Evolutionary conservation across 495 filamentous ascomycete genomes (phyloP), one percentile per base, ranked within the genome.

Genomic region (Niebla homalea): DNA sequence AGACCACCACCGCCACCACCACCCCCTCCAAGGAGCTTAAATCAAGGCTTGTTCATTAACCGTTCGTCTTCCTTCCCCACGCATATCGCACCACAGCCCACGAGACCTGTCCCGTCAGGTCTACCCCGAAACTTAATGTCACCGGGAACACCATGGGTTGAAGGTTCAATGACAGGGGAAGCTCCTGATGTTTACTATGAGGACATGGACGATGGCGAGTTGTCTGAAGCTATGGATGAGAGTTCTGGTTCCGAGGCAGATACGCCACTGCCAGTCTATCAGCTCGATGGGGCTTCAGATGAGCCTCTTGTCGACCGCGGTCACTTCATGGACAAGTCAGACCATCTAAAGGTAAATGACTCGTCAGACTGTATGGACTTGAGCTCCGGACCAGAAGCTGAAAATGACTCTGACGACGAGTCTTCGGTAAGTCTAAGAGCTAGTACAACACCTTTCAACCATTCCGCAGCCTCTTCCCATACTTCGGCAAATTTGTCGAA

Each of bases 381-480:
- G 21, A 50, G 36, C 47, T 44, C 37, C n/a, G 39, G 36, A 23
- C 12, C 42, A 18, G 43, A 49, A n/a, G 32, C 21, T 22, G 52
- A 43, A 20, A 21, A 56, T 43, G n/a, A 22, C 29, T 20, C 18
- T 19, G 53, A 44, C 16, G 46, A 60, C 47, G 52, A 36, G 12
- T 50, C 53, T 38, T 58, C 58, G 11, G 43, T 41, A 25, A 57
- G 49, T 38, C 57, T 39, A 47, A 52, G 50, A 22, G 49, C 43
- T 48, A 57, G 56, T 26, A 58, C 48, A 35, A 56, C 50, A 15
- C 50, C 56, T 21, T 58, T 57, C n/a, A 55, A 57, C 32, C 29
- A 42, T 8, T 58, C 58, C 18, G 58, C 44, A 21, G 39, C 52
- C 11, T 58, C 56, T 37, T 61, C 58, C 36, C 36, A 52, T 35